Evolutionary conservation across 768 basidiomycete genomes (phyloP), one percentile per base, ranked within the genome.

Genomic region (Candolleomyces efflorescens): DNA sequence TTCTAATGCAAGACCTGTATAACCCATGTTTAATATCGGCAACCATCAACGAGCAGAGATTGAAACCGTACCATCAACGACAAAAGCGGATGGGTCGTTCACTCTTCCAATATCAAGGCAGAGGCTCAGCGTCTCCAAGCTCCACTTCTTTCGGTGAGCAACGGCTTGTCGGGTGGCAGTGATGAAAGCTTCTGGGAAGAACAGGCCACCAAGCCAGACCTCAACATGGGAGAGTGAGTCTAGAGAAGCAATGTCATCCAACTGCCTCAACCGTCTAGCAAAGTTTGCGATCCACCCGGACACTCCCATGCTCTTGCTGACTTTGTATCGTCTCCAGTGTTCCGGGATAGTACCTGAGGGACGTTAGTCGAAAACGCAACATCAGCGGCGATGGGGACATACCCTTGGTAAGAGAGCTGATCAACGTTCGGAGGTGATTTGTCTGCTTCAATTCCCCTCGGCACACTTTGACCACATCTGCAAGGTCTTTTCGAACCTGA

Each of bases 111-210:
- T 83, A 55, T 92, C 92, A 20, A 99, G 76, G 56, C 86, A 75
- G 38, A 98, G 72, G 56, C 83, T 77, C 64, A 98, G 69, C 7
- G 92, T 93, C 71, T 99, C 96, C 61, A 99, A 73, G 71, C 93
- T 95, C 89, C 92, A 92, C 62, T 86, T 85, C 74, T 89, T 93
- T 55, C 86, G 80, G 68, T 98, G 95, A 2, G 96, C 97, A 4
- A 94, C 90, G n/a, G 92, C 86, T 71, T 99, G 96, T 52, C 96
- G 82, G 2, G 94, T 95, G 1, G 96, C 96, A 0, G 96, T 98
- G 65, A 98, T 82, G 69, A 94, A 98, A 3, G 94, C 95, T 67
- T 95, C 92, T 0, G 96, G 97, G 82, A 91, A 94, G 81, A 98
- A 98, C 56, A 99, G 71, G 0, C 92, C 91, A 22, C 96, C 94